Base-by-base conservation (phyloP, 1,139 yeast species). In the Geotrichum bryndzae region DNA sequence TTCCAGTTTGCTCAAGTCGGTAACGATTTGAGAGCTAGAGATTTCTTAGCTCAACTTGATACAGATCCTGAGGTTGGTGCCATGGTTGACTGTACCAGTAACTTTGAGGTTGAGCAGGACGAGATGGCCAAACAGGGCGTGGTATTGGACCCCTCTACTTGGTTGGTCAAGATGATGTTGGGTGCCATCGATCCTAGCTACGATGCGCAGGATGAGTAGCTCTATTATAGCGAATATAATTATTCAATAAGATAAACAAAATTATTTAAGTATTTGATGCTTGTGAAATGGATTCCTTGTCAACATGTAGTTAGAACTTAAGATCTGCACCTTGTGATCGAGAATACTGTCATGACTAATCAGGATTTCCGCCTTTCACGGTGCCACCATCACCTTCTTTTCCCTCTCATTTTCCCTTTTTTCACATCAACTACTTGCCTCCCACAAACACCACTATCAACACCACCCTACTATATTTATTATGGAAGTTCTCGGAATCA, bases 401-500 rank as follows among this genome's bases (percentile, higher is more conserved):
- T 35, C 15, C 22, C 46, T 41, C n/a, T 41, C 6, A 41, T n/a
- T n/a, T 15, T 41, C n/a, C 46, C 7, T n/a, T 18, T 18, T 41
- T 41, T n/a, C 46, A 15, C 46, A 15, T 41, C 18, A 27, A 41
- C 22, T 5, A 13, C 46, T 41, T n/a, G 46, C 46, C 46, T n/a
- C 22, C 46, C 13, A 41, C 18, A 18, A 18, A 18, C 46, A 41
- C 22, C 22, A 15, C n/a, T 6, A 41, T n/a, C 53, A 51, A 31
- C 35, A 22, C 61, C 1, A 27, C n/a, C 45, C 38, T 13, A 29
- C 33, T 15, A 27, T 38, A 22, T 22, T 22, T 18, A 59, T 23
- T 52, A 84, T 84, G 88, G 88, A 84, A 73, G 87, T 84, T 74
- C 75, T 84, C 59, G 87, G 87, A 45, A 83, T 84, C 63, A 69